Evolutionary conservation across 306 rosid species (phyloP), one percentile per base, ranked within the genome.

Genomic region (Acacia crassicarpa): DNA sequence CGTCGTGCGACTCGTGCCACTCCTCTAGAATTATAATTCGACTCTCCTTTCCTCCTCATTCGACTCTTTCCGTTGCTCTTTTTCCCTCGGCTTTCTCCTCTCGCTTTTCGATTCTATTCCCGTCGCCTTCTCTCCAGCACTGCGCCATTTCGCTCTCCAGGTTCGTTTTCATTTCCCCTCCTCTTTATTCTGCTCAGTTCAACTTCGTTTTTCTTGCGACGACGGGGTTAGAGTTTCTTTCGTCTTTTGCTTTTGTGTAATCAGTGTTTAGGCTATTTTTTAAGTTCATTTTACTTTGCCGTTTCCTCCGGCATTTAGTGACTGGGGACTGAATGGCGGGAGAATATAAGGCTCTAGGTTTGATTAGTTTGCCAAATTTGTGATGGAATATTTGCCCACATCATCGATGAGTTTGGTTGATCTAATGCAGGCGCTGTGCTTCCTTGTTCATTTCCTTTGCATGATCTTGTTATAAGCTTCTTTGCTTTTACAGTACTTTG

Each of bases 11-110:
- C n/a, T n/a, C n/a, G n/a, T n/a, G n/a, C n/a, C n/a, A n/a, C n/a
- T n/a, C n/a, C n/a, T n/a, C n/a, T n/a, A n/a, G n/a, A n/a, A n/a
- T n/a, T n/a, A n/a, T n/a, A n/a, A n/a, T n/a, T n/a, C n/a, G n/a
- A n/a, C n/a, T n/a, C n/a, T n/a, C n/a, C n/a, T n/a, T n/a, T n/a
- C n/a, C n/a, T n/a, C n/a, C n/a, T n/a, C n/a, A n/a, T n/a, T n/a
- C n/a, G n/a, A n/a, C n/a, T n/a, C n/a, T 91, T 80, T 84, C 88
- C 56, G 70, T 90, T 67, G 82, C 90, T n/a, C 74, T 89, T 43
- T 83, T 88, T 80, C 85, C 87, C 85, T 88, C 88, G 25, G 51
- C 82, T 30, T 84, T 89, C 75, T 84, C 86, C 43, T 88, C 91
- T 9, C 38, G 30, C 86, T 48, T 84, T 90, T 27, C 56, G 82